Evolutionary conservation across 2,329 filamentous ascomycete genomes (phyloP), one percentile per base, ranked within the genome.

Genomic region (Cladosporium colombiae): DNA sequence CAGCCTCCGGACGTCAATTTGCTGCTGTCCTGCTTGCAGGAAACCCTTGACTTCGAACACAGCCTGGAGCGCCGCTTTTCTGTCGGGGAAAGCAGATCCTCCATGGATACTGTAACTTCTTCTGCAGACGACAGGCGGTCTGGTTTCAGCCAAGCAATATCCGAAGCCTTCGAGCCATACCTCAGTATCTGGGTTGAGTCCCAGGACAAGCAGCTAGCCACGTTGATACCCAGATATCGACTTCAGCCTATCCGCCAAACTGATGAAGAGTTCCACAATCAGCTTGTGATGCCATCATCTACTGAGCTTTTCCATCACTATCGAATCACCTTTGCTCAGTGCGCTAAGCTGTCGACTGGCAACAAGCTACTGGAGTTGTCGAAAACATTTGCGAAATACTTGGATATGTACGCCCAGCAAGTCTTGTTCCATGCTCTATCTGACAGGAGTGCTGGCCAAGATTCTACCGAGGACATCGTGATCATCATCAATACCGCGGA

Each of bases 281-380:
- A 96, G 76, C 88, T 92, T 53, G 94, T 99, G 65, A 94, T 97
- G 66, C 85, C 90, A 1, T 98, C 95, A 0, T 96, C 95, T 3
- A 97, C 96, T 55, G 95, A 99, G 75, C 86, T 99, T 0, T 99
- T 99, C 79, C 92, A 97, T 74, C 97, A 97, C 76, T 99, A 99
- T 80, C 92, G 96, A 68, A 86, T 94, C 66, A 94, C 92, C 0
- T 81, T 99, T 40, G 92, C 93, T 3, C 95, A 99, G 79, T 99
- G 95, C 78, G 93, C 95, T 4, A 98, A 97, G 77, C 84, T 99
- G 0, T 98, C 95, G 0, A 97, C 94, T 0, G 91, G 93, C n/a
- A 89, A 90, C 64, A 88, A 92, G 49, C 81, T 99, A 50, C 83
- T 96, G 13, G 94, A 99, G 70, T 81, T 99, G 10, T 90, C 93